Percentiles rank a stretch among this genome's conserved stretches.
Evolutionary conservation across 805 yeast species (phyloP).

Genomic region (Kodamaea fukazawae): DNA sequence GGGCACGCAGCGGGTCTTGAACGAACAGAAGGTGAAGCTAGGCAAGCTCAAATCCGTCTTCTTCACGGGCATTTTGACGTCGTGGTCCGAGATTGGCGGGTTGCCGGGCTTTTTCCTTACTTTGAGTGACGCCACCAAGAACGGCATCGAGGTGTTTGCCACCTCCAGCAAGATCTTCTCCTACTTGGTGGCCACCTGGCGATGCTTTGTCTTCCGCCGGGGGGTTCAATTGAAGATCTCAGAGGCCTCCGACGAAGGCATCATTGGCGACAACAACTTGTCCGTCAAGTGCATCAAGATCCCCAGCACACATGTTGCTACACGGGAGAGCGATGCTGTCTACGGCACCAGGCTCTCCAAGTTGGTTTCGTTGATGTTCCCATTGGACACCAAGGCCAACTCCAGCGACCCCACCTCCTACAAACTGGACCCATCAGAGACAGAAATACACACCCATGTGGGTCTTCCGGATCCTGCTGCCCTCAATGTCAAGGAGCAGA

Average conservation of each 20-base stretch:
- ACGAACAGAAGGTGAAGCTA: conserved; percentile 56
- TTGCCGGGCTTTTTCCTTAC: conserved; percentile 87
- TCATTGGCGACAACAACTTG: conserved; percentile 37
- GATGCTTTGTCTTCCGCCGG: conserved; percentile 79
- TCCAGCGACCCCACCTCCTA: conserved; percentile 36
- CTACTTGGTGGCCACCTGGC: conserved; percentile 75
- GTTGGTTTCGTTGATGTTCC: conserved; percentile 56
- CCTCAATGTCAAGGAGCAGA: conserved; percentile 30
- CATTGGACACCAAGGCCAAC: conserved; percentile 45
- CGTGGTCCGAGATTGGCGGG: conserved; percentile 86
- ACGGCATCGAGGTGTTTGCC: conserved; percentile 52
- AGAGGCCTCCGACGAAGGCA: conserved; percentile 27
- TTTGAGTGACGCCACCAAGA: conserved; percentile 71
- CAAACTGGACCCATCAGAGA: conserved; percentile 35
- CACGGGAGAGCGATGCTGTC: background rate
- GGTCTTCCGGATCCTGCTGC: conserved; percentile 25
- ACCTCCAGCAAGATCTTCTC: conserved; percentile 30
- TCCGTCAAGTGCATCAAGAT: conserved; percentile 39
- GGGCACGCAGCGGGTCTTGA: conserved; percentile 77
- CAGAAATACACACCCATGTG: conserved; percentile 39
- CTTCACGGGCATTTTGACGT: conserved; percentile 65
- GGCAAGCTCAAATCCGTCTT: conserved; percentile 64
- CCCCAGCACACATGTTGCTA: conserved; percentile 1
- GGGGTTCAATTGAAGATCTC: conserved; percentile 52
- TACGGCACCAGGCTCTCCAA: conserved; percentile 24